phyloP scores from a whole-genome alignment of 306 rosid genomes.

The Malus asiatica region DNA sequence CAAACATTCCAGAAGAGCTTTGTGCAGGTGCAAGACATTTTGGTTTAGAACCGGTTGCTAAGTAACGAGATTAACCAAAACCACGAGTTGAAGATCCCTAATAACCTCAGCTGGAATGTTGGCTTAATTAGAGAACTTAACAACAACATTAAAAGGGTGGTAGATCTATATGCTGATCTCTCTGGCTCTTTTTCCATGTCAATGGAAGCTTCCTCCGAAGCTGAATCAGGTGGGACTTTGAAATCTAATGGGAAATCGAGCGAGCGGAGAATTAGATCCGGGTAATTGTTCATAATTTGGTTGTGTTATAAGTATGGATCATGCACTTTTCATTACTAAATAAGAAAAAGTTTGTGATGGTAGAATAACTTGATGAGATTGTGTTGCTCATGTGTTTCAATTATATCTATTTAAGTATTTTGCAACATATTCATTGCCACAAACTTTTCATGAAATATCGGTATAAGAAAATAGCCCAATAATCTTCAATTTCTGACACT shows the following conservation, averaged over 20 bases:
- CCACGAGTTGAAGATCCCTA: slow-evolving; percentile 72
- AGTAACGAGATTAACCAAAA: slow-evolving; percentile 89
- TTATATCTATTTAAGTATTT: slow-evolving; percentile 21
- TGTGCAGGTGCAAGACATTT: slow-evolving; percentile 81
- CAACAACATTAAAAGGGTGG: slow-evolving; percentile 86
- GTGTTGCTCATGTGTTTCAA: slow-evolving; percentile 22
- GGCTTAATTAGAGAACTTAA: slow-evolving; percentile 83
- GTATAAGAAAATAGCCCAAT: slow-evolving; percentile 20
- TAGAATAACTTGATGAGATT: slow-evolving; percentile 23
- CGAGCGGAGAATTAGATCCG: slow-evolving; percentile 71
- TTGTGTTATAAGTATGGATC: slow-evolving; percentile 18
- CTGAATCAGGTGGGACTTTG: slow-evolving; percentile 65
- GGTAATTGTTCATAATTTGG: slow-evolving; percentile 33
- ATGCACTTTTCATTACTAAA: slow-evolving; percentile 21
- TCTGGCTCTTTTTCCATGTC: slow-evolving; percentile 65
- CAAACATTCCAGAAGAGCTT: slow-evolving; percentile 80
- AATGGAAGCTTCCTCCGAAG: slow-evolving; percentile 71
- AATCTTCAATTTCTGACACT: slow-evolving; percentile 14
- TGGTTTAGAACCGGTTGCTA: slow-evolving; percentile 77
- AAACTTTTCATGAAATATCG: slow-evolving; percentile 16
- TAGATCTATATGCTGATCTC: slow-evolving; percentile 84
- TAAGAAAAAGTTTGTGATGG: slow-evolving; percentile 25
- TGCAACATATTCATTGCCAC: slow-evolving; percentile 15
- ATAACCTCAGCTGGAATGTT: slow-evolving; percentile 65
- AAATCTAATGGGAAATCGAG: slow-evolving; percentile 67